Evolutionary conservation across 495 filamentous ascomycete species (phyloP).

Genomic region (Talaromyces stipitatus): DNA sequence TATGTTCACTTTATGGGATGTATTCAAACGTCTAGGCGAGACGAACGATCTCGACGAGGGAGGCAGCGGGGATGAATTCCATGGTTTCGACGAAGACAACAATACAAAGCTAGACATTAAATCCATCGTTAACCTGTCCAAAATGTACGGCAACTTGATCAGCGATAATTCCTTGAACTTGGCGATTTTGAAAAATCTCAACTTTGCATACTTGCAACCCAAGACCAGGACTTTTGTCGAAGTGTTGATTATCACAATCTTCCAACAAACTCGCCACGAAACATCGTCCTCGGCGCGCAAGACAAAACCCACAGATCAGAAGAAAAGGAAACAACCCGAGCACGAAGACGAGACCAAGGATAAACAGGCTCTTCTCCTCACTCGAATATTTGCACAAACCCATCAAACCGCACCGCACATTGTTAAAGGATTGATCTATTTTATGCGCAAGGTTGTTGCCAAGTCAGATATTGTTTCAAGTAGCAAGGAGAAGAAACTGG

Average conservation of each 20-base stretch:
- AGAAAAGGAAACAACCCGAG: slow-evolving; percentile 15
- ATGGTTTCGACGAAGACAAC: slow-evolving; percentile 37
- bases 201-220: slow-evolving; percentile 66
- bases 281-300: slow-evolving; percentile 11
- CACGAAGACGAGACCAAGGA: slow-evolving; percentile 26
- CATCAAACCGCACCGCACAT: slow-evolving; percentile 51
- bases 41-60: slow-evolving; percentile 48
- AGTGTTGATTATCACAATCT: slow-evolving; percentile 64
- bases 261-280: slow-evolving; percentile 52
- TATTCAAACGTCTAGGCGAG: slow-evolving; percentile 83
- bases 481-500: slow-evolving; percentile 46
- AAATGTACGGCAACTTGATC: slow-evolving; percentile 72
- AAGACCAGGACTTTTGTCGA: slow-evolving; percentile 75
- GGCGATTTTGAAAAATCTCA: slow-evolving; percentile 64
- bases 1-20: slow-evolving; percentile 75
- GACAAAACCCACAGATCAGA: slow-evolving; percentile 12
- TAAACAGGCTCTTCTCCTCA: slow-evolving; percentile 33
- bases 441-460: slow-evolving; percentile 67
- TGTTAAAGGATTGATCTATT: slow-evolving; percentile 65
- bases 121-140: slow-evolving; percentile 79
- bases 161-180: slow-evolving; percentile 57
- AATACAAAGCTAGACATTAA: slow-evolving; percentile 45
- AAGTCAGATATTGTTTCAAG: slow-evolving; percentile 62
- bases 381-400: slow-evolving; percentile 53
- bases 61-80: slow-evolving; percentile 48